Evolutionary conservation across 768 basidiomycete species (phyloP), one percentile per base, ranked within the genome.

Genomic region (Leccinum broughii): DNA sequence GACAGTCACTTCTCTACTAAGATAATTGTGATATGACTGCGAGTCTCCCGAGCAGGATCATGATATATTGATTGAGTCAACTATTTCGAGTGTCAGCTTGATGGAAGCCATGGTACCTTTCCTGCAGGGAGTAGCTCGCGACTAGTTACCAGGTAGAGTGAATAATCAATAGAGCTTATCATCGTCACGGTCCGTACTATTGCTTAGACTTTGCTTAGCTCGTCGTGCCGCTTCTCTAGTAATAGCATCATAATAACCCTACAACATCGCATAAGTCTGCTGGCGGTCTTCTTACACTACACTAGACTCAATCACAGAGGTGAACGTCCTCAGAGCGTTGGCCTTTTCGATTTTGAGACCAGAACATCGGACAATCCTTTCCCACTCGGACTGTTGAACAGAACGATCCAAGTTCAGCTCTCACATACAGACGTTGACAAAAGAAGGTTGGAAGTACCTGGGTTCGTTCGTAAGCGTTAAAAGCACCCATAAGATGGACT

Each of bases 111-210:
- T n/a, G 70, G 55, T 65, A 90, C 92, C 81, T 89, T 92, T 69
- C 85, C 87, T 22, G 80, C 76, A 10, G 93, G 92, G 5, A 96
- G 79, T 1, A 93, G 75, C 22, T 86, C 81, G 56, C 94, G 79
- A 15, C 90, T 91, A 0, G 94, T 95, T 7, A 97, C 95, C 46
- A 96, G 83, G 72, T 96, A 98, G 10, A 97, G 73, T 0, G 89
- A 85, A 66, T 87, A 87, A 66, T 92, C 85, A 44, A 86, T 54
- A 0, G 34, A 39, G 50, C 46, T 63, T 14, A 56, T 62, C 63
- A 61, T 59, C 17, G 50, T 8, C 28, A 7, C 28, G 28, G 28
- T 28, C 28, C 28, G 28, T 28, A 28, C 32, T 34, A 32, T 32
- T 32, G 13, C 11, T 34, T 37, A 37, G 35, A 15, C 35, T 15